Evolutionary conservation across 2,329 filamentous ascomycete genomes (phyloP).

Genomic region (Scedosporium apiospermum): DNA sequence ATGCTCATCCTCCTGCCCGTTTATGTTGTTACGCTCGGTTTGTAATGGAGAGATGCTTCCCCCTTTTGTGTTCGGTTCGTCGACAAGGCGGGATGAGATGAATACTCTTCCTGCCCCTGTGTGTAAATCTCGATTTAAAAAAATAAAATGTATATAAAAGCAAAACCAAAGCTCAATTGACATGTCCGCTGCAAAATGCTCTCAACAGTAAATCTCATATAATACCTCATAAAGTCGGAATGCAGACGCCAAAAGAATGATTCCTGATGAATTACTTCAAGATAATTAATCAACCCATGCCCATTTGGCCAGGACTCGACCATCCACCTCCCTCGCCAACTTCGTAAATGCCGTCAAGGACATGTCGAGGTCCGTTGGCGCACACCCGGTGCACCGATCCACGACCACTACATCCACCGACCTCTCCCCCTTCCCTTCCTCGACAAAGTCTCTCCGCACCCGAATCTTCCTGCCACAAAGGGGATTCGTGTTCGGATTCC

Average conservation of each 20-base stretch:
- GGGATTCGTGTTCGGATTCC: slow-evolving; percentile 39
- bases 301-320: slow-evolving; percentile 16
- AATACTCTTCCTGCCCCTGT: not conserved
- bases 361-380: slow-evolving; percentile 36
- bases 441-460: slow-evolving; percentile 33
- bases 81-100: not conserved
- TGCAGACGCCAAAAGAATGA: too few species aligned
- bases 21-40: not conserved
- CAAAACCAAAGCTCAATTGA: not conserved
- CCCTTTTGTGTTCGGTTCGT: not conserved
- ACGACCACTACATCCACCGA: slow-evolving; percentile 55
- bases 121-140: not conserved
- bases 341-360: slow-evolving; percentile 35
- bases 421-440: slow-evolving; percentile 10
- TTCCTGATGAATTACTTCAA: not conserved
- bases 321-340: slow-evolving; percentile 25
- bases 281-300: slow-evolving; percentile 11
- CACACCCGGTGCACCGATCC: slow-evolving; percentile 51
- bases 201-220: not conserved
- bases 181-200: not conserved
- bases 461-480: slow-evolving; percentile 57
- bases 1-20: not conserved
- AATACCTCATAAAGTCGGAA: not conserved
- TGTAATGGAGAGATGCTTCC: not conserved
- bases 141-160: not conserved